Base-by-base conservation (phyloP, 257 asterid species). In the Ehretia macrophylla region DNA sequence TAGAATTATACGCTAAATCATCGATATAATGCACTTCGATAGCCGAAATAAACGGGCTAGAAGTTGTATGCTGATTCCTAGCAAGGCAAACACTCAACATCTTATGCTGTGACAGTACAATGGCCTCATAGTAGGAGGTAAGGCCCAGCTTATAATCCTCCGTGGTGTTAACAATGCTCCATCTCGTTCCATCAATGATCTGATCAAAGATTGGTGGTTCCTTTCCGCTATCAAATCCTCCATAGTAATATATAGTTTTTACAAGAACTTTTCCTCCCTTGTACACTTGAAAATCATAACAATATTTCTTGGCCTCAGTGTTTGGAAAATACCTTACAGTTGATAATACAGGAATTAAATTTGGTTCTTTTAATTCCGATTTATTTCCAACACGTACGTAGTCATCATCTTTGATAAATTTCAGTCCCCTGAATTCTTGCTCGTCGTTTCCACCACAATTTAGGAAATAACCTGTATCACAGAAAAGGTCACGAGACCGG, bases 161-260 rank as follows among this genome's bases (percentile, higher is more conserved):
- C 11, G 87, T 76, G 6, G 98, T 92, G 58, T 92, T 83, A 23
- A 92, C 94, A 17, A 68, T 62, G 76, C 75, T 79, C 95, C 95
- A 88, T 60, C 60, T 88, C 1, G 90, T 81, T 1, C 93, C 97
- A 56, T 92, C 98, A 11, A 88, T 80, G 72, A 88, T 81, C 79
- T 88, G 97, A 73, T 92, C 95, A 62, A 92, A 92, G 58, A 88
- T 82, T 10, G 98, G 89, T 9, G 98, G 97, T 11, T 75, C 73
- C 0, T 62, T 68, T n/a, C 87, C 88, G 55, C 97, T 95, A 69
- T 88, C 95, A 38, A 88, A 92, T 5, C 88, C 85, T 14, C 97
- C 98, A 44, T 86, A 88, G 59, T 75, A 92, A 55, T 82, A 84
- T 4, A 77, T 17, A 0, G 95, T 84, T 63, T 77, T 84, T 10